A percentile compares a stretch with the other conserved stretches of the same genome.
phyloP scores from a whole-genome alignment of 179 eudicot species.

The Beta corolliflora region DNA sequence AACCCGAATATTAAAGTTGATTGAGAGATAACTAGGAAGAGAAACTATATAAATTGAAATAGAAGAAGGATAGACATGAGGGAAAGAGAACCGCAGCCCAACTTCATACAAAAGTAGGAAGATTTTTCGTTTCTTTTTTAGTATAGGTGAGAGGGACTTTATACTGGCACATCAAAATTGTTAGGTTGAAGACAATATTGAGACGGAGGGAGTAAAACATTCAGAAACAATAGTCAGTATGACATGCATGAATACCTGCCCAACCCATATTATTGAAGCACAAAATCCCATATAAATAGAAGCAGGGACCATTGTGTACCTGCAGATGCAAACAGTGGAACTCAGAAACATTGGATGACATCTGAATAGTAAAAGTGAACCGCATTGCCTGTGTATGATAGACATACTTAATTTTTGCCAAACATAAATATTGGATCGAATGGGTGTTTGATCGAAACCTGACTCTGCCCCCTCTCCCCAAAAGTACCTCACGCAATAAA shows the following conservation, averaged over 20 bases:
- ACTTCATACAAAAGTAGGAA: neutral
- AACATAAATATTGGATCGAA: neutral
- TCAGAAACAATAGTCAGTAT: neutral
- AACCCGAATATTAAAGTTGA: neutral
- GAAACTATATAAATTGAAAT: neutral
- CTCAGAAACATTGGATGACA: neutral
- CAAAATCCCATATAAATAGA: slow-evolving; percentile 88
- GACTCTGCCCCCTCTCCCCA: neutral
- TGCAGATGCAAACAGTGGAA: slow-evolving; percentile 30
- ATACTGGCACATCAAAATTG: neutral
- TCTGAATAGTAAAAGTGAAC: neutral
- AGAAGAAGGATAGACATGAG: neutral
- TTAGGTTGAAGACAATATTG: neutral
- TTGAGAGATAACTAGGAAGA: neutral
- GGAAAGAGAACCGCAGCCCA: neutral
- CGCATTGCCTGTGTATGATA: neutral
- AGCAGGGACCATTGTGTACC: slow-evolving; percentile 98
- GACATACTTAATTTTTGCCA: neutral
- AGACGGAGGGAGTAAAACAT: neutral
- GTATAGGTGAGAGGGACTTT: too few relatives aligned
- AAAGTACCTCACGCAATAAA: too few relatives aligned
- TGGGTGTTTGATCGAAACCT: neutral
- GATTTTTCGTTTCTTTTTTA: neutral
- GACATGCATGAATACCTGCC: slow-evolving; percentile 54
- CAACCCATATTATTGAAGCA: slow-evolving; percentile 98